Evolutionary conservation across 805 yeast species (phyloP).

Genomic region (Blastobotrys mokoenaii): DNA sequence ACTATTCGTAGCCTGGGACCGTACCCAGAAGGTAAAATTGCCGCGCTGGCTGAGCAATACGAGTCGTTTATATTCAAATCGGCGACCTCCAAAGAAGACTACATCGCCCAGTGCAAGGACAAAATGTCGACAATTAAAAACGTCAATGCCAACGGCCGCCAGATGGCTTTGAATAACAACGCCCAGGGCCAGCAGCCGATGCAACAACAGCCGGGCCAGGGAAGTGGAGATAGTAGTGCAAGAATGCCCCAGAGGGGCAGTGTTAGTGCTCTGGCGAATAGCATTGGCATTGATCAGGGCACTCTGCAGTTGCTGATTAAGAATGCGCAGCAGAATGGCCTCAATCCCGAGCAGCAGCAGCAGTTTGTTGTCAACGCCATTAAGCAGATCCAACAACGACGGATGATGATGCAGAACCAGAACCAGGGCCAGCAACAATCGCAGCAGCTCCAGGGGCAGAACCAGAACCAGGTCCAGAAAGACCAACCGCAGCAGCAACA

Average conservation of each 20-base stretch:
- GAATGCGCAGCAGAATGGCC: not conserved
- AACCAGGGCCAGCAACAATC: constrained; percentile 24
- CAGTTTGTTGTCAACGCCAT: not conserved
- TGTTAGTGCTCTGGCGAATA: not conserved
- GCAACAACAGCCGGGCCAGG: constrained; percentile 1
- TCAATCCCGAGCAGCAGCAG: not conserved
- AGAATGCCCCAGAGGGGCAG: not conserved
- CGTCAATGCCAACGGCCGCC: not conserved
- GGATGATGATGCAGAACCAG: constrained; percentile 14
- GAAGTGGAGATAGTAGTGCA: not conserved
- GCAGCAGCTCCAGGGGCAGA: constrained; percentile 18
- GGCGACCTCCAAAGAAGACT: constrained; percentile 24
- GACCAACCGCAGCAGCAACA: constrained; percentile 16
- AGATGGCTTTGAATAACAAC: not conserved
- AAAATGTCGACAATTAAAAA: no score
- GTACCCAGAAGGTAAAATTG: constrained; percentile 25
- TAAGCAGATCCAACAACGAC: constrained; percentile 7
- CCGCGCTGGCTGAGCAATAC: constrained; percentile 25
- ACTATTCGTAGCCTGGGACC: not conserved
- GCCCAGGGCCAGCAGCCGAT: constrained; percentile 17
- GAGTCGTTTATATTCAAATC: constrained; percentile 24
- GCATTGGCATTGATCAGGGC: not conserved
- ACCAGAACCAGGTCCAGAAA: constrained; percentile 14
- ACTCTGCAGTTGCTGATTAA: constrained; percentile 5
- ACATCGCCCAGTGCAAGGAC: no score